Percentiles rank a stretch among this genome's conserved stretches.
Evolutionary conservation across 2,329 filamentous ascomycete species (phyloP).

Genomic region (Cadophora gregata): DNA sequence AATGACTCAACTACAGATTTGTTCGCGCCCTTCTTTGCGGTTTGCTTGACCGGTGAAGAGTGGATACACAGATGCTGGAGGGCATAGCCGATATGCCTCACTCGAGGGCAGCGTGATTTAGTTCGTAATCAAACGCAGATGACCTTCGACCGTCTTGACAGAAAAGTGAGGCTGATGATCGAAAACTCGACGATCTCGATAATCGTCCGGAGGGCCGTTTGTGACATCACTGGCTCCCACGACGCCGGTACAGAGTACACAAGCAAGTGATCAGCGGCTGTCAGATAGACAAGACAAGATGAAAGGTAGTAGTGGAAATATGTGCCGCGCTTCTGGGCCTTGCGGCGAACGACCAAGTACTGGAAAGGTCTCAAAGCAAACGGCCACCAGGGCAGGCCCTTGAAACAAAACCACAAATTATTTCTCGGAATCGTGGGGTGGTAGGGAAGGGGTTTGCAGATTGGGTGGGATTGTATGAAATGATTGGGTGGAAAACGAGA

Average conservation of each 20-base stretch:
- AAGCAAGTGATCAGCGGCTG: neutral
- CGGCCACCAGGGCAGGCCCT: neutral
- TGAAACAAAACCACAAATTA: neutral
- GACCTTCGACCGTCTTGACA: neutral
- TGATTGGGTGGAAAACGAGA: conserved; percentile 7
- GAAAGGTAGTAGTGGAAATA: neutral
- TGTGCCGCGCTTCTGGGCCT: neutral
- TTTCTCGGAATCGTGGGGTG: neutral
- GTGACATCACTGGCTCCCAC: conserved; percentile 12
- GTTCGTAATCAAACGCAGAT: neutral
- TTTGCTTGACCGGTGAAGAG: conserved; percentile 6
- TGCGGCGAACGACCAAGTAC: neutral
- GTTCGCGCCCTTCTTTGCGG: conserved; percentile 1
- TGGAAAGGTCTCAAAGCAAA: neutral
- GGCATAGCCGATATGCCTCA: conserved; percentile 10
- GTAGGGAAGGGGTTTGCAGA: neutral
- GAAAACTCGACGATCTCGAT: neutral
- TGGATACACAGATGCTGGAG: conserved; percentile 9
- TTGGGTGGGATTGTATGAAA: neutral
- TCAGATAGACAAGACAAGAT: neutral
- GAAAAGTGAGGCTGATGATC: conserved; percentile 9
- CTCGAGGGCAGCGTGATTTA: conserved; percentile 9
- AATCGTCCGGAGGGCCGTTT: neutral
- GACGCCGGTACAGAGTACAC: neutral
- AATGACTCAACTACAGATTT: conserved; percentile 19